These are phyloP conservation scores for Chlamydomonas reinhardtii DNA, from an alignment of 163 green algal genomes.

Conservation along the genomic window DNA sequence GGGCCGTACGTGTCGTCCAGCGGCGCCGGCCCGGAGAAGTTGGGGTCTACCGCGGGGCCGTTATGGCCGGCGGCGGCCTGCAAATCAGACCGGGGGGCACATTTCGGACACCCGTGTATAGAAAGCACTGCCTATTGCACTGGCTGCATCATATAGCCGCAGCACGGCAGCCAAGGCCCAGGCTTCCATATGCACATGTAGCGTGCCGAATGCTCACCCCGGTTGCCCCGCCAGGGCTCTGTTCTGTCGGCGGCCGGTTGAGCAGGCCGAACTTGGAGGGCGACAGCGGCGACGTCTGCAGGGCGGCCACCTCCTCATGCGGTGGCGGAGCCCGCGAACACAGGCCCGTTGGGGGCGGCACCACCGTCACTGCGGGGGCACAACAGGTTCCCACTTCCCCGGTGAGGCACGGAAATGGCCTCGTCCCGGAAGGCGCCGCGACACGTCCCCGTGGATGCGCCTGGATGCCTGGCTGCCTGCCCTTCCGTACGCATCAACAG, in stretches of 20 bases:
- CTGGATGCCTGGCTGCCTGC: too few species aligned
- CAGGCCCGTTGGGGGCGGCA: background rate
- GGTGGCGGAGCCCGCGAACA: conserved; percentile 10
- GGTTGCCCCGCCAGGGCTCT: background rate
- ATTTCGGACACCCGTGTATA: too few species aligned
- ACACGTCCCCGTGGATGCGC: too few species aligned
- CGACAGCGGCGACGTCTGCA: conserved; percentile 29
- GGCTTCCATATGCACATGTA: too few species aligned
- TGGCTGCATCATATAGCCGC: too few species aligned
- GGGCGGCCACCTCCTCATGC: conserved; percentile 11
- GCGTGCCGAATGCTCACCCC: background rate
- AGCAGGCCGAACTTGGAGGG: conserved; percentile 15
- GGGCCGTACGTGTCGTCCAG: conserved; percentile 47
- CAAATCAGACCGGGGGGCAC: too few species aligned
- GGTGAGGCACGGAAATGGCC: too few species aligned
- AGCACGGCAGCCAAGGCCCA: too few species aligned
- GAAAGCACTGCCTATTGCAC: too few species aligned
- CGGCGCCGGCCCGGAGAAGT: conserved; percentile 19
- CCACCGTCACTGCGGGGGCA: conserved; percentile 24
- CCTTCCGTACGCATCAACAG: too few species aligned
- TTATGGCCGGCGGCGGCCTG: background rate
- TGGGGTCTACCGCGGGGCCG: conserved; percentile 25
- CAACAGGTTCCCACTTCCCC: too few species aligned
- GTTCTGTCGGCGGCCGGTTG: background rate
- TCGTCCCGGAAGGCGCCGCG: too few species aligned